Base-by-base conservation (phyloP, 345 rosid genomes). In the Atalantia buxifolia region DNA sequence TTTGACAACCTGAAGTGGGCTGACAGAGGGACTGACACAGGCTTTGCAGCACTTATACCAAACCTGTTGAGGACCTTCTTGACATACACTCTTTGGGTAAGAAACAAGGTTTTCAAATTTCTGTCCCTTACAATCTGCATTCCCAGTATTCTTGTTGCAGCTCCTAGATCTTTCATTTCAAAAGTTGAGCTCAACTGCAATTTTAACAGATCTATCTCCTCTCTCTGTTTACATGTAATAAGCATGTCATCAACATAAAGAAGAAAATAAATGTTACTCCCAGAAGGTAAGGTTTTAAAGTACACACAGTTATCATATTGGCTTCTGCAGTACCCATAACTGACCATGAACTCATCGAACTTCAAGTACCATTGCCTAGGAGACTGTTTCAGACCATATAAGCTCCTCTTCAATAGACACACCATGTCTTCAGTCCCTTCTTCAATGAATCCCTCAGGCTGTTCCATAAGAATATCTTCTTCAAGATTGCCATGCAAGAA, bases 321-420 rank as follows among this genome's bases (percentile, higher is more conserved):
- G 48, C 19, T 48, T 14, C 1, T 50, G 1, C 0, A 13, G 0
- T 16, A 50, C 0, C 56, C 7, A 5, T 50, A 14, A 1, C 1
- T 42, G 3, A 16, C 16, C 56, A 16, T 50, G 6, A 50, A 16
- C 56, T 50, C 7, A 50, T 50, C 21, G 18, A 16, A 50, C 21
- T 6, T 50, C 1, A 4, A 13, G 5, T 50, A 14, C 21, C 6
- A 16, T 16, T 50, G 21, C 2, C 56, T 50, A 0, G 21, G 56
- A 13, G 7, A 16, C 1, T 50, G 5, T 0, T 50, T 50, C 5
- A 50, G 4, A 0, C 56, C 73, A 25, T 30, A 21, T 22, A 22
- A 0, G 1, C 9, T 6, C 25, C 0, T 5, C 0, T 21, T 56
- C 0, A 18, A 5, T 1, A 56, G 22, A 7, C 24, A 19, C 0